Conservation (phyloP, 495 filamentous ascomycete genomes). For the Lepidopterella palustris region DNA sequence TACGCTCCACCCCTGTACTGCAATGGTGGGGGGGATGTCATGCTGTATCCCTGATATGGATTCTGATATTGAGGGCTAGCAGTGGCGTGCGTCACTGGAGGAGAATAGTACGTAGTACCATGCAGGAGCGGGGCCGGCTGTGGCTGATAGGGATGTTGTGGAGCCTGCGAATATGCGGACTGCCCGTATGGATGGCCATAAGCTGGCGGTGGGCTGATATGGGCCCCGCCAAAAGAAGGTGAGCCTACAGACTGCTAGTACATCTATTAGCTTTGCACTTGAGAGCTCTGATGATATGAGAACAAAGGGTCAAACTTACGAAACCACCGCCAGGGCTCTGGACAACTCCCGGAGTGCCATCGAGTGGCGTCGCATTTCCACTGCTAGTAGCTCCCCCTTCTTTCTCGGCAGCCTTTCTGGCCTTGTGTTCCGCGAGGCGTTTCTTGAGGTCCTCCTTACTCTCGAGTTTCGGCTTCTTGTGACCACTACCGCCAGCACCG, state of each 20-base stretch:
- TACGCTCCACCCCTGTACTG: no score
- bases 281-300: background rate
- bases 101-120: background rate
- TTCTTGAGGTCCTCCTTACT: conserved; percentile 23
- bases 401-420: conserved; percentile 18
- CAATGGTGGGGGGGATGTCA: no score
- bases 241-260: background rate
- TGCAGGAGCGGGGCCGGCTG: conserved; percentile 16
- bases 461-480: conserved; percentile 30
- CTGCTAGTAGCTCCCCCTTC: conserved; percentile 44
- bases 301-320: conserved; percentile 40
- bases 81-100: conserved; percentile 8
- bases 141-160: background rate
- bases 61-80: conserved; percentile 29
- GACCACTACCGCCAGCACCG: background rate
- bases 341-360: conserved; percentile 29
- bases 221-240: background rate
- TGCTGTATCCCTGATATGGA: conserved; percentile 19
- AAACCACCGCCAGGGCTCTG: conserved; percentile 50
- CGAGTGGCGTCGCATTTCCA: conserved; percentile 54
- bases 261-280: background rate
- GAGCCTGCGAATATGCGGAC: conserved; percentile 10
- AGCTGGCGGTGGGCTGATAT: background rate
- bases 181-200: conserved; percentile 26
- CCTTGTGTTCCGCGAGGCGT: conserved; percentile 25